phyloP scores from a whole-genome alignment of 495 filamentous ascomycete species.

The Trichocladium antarcticum region DNA sequence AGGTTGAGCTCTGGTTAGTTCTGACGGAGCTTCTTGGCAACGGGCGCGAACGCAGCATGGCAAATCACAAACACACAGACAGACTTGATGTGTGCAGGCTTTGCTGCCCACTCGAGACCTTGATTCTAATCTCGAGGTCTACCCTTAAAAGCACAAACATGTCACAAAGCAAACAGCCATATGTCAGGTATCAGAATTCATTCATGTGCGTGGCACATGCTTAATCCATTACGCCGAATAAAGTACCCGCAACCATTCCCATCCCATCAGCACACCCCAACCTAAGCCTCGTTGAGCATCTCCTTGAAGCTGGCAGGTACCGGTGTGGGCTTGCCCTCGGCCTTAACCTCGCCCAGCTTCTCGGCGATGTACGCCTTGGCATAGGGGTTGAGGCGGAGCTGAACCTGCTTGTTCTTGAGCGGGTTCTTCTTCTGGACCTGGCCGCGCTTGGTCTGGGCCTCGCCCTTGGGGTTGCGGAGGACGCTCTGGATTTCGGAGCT shows the following conservation, averaged over 20 bases:
- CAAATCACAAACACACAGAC: neutral
- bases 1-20: too few relatives aligned
- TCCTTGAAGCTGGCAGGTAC: conserved; percentile 29
- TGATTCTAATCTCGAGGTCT: conserved; percentile 1
- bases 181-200: conserved; percentile 30
- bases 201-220: conserved; percentile 27
- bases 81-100: neutral
- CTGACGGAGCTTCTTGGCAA: too few relatives aligned
- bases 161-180: conserved; percentile 13
- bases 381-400: conserved; percentile 96
- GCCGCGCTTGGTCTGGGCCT: conserved; percentile 77
- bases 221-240: conserved; percentile 31
- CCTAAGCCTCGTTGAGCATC: conserved; percentile 33
- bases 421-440: conserved; percentile 99
- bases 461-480: conserved; percentile 77
- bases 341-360: conserved; percentile 35
- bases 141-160: conserved; percentile 4
- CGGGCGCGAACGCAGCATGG: neutral
- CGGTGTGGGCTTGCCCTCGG: conserved; percentile 28
- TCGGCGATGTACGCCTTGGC: conserved; percentile 74
- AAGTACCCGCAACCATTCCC: conserved; percentile 24
- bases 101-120: conserved; percentile 2
- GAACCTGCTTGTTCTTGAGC: conserved; percentile 91
- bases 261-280: conserved; percentile 5
- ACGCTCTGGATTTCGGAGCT: conserved; percentile 94